These are phyloP conservation scores for Suillus spraguei DNA, from an alignment of 768 basidiomycete genomes.

Conservation along the genomic window DNA sequence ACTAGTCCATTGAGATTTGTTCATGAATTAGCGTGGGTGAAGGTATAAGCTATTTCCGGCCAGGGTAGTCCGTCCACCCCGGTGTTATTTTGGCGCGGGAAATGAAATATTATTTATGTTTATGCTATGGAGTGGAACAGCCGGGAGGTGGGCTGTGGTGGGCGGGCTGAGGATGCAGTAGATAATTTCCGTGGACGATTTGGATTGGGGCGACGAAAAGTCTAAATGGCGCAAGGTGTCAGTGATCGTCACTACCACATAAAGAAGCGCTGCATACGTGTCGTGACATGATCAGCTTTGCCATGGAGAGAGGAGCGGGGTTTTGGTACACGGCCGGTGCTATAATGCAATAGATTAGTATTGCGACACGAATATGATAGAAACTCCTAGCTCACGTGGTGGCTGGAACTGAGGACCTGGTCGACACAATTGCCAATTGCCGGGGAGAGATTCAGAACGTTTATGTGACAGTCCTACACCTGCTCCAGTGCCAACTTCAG, in stretches of 20 bases:
- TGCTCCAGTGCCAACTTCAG: conserved; percentile 15
- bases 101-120: conserved; percentile 17
- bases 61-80: conserved; percentile 14
- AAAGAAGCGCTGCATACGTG: conserved; percentile 39
- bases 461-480: conserved; percentile 15
- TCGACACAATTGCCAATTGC: conserved; percentile 25
- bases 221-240: conserved; percentile 20
- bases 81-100: conserved; percentile 19
- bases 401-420: conserved; percentile 31
- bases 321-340: conserved; percentile 47
- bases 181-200: conserved; percentile 29
- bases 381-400: conserved; percentile 28
- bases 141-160: conserved; percentile 37
- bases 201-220: conserved; percentile 35
- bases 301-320: conserved; percentile 49
- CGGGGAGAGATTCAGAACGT: conserved; percentile 18
- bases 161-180: conserved; percentile 20
- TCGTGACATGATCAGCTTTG: conserved; percentile 55
- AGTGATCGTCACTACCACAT: conserved; percentile 14
- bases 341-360: conserved; percentile 18
- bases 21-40: conserved; percentile 32
- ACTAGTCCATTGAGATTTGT: conserved; percentile 21
- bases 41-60: conserved; percentile 31
- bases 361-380: background rate
- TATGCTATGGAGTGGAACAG: conserved; percentile 39